A percentile compares a stretch with the other conserved stretches of the same genome.
phyloP scores from a whole-genome alignment of 169 alveolate species.

The Cryptosporidium meleagridis region DNA sequence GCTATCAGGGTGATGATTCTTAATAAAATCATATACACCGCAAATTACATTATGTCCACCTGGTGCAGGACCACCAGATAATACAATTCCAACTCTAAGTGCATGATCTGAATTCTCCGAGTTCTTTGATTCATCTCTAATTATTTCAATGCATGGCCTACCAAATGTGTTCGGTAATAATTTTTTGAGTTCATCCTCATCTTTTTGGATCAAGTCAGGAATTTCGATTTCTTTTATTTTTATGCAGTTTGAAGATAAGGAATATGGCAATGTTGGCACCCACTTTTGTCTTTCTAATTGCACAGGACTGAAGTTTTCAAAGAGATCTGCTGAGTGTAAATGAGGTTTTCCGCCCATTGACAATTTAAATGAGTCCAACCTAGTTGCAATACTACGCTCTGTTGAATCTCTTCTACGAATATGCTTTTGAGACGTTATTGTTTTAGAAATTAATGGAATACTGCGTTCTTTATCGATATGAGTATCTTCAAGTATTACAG shows the following conservation, averaged over 20 bases:
- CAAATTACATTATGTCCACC: conserved; percentile 99
- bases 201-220: conserved; percentile 78
- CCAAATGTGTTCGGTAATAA: conserved; percentile 75
- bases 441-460: not conserved
- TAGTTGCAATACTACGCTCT: conserved; percentile 49
- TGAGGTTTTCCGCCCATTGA: conserved; percentile 78
- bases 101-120: conserved; percentile 76
- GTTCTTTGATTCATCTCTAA: conserved; percentile 75
- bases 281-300: conserved; percentile 80
- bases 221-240: conserved; percentile 76
- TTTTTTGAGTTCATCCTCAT: conserved; percentile 76
- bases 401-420: conserved; percentile 29
- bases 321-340: conserved; percentile 79
- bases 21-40: conserved; percentile 95
- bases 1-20: conserved; percentile 88
- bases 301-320: conserved; percentile 81
- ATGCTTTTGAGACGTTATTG: conserved; percentile 6
- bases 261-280: conserved; percentile 78
- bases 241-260: conserved; percentile 76
- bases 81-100: conserved; percentile 92
- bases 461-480: conserved; percentile 56
- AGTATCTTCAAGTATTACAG: conserved; percentile 74
- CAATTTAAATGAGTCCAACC: conserved; percentile 60
- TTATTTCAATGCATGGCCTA: conserved; percentile 74
- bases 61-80: conserved; percentile 99